Conservation (phyloP, 345 rosid species). For the Euphorbia lathyris region DNA sequence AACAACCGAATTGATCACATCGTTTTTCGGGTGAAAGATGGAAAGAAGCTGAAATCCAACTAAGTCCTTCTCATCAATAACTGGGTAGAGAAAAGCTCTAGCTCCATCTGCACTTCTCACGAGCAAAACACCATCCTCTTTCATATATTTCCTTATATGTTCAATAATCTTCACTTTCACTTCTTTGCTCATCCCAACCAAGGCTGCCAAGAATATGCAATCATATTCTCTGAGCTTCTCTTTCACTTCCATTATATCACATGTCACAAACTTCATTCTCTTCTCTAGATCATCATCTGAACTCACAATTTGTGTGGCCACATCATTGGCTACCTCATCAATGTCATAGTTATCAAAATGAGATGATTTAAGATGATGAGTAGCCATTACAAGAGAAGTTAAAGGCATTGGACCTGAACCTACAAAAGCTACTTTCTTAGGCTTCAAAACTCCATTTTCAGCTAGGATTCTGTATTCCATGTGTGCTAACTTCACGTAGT, state of each 20-base stretch:
- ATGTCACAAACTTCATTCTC: constrained; percentile 35
- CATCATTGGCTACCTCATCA: constrained; percentile 30
- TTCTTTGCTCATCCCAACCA: constrained; percentile 39
- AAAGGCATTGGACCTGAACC: constrained; percentile 51
- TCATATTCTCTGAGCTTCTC: constrained; percentile 37
- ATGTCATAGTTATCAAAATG: constrained; percentile 38
- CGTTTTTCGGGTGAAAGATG: constrained; percentile 35
- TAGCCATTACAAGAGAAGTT: constrained; percentile 39
- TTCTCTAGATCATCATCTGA: constrained; percentile 27
- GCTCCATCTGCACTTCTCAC: constrained; percentile 46
- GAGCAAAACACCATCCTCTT: constrained; percentile 29
- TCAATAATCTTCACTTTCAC: constrained; percentile 28
- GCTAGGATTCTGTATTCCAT: constrained; percentile 26
- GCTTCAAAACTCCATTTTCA: constrained; percentile 26
- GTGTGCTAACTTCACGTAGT: constrained; percentile 36
- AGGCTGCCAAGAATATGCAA: constrained; percentile 40
- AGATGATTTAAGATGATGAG: constrained; percentile 29
- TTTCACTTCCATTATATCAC: constrained; percentile 31
- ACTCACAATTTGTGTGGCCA: constrained; percentile 26
- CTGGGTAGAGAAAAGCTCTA: constrained; percentile 38
- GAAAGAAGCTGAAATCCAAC: constrained; percentile 37
- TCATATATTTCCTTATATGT: constrained; percentile 36
- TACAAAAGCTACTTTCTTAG: constrained; percentile 36
- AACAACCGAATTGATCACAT: constrained; percentile 38
- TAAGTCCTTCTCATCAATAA: constrained; percentile 30